A percentile compares a stretch with the other conserved stretches of the same genome.
Evolutionary conservation across 1,139 yeast species (phyloP).

Genomic region (Zygosaccharomyces sapae): DNA sequence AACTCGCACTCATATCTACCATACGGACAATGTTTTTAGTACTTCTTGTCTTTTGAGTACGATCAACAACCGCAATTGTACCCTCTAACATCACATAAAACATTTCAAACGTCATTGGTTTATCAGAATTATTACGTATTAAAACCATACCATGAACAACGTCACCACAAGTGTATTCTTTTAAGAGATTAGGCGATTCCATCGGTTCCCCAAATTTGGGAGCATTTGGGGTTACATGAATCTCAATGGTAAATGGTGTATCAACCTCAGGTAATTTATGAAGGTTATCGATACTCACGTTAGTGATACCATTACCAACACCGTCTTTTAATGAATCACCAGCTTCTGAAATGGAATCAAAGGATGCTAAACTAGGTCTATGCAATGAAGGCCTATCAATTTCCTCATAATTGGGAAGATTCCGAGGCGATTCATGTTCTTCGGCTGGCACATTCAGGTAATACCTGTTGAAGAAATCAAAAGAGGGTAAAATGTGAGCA

Average conservation of each 20-base stretch:
- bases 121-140: conserved; percentile 42
- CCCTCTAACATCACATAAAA: conserved; percentile 59
- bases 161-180: conserved; percentile 55
- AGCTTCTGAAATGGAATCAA: neutral
- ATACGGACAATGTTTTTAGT: conserved; percentile 41
- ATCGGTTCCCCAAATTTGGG: conserved; percentile 33
- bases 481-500: conserved; percentile 10
- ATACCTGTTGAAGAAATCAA: conserved; percentile 9
- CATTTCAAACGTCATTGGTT: conserved; percentile 50
- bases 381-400: neutral
- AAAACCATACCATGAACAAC: conserved; percentile 50
- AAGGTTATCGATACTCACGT: conserved; percentile 37
- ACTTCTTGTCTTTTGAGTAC: conserved; percentile 30
- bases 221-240: conserved; percentile 39
- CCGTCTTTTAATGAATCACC: conserved; percentile 1
- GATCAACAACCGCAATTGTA: conserved; percentile 24
- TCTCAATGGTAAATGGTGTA: conserved; percentile 36
- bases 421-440: conserved; percentile 6
- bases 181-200: conserved; percentile 38
- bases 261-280: conserved; percentile 34
- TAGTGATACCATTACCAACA: conserved; percentile 17
- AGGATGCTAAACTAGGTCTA: neutral
- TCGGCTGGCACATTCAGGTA: conserved; percentile 9
- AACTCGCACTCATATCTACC: conserved; percentile 44
- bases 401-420: conserved; percentile 8